Evolutionary conservation across 148 eudicot genomes (phyloP).

Genomic region (Gaultheria prostrata): DNA sequence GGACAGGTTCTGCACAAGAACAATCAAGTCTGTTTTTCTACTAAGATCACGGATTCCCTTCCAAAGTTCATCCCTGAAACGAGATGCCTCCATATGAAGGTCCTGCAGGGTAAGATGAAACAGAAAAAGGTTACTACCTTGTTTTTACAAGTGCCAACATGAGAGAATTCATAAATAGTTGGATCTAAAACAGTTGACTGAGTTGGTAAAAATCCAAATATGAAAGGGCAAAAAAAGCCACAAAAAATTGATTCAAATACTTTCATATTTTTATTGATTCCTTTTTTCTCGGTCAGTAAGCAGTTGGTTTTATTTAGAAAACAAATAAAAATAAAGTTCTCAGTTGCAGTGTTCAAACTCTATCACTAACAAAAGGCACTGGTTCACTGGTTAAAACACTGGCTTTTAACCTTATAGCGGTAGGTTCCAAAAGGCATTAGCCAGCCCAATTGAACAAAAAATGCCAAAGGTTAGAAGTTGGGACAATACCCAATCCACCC

Average conservation of each 20-base stretch:
- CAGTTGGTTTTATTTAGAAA: background rate
- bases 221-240: background rate
- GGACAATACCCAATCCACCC: background rate
- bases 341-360: background rate
- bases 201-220: background rate
- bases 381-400: background rate
- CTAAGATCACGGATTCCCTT: slow-evolving; percentile 89
- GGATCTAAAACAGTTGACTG: background rate
- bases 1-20: slow-evolving; percentile 93
- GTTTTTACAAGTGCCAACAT: background rate
- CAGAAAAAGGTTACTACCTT: background rate
- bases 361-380: background rate
- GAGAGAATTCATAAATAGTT: background rate
- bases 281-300: background rate
- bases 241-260: background rate
- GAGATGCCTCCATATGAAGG: slow-evolving; percentile 70
- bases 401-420: background rate
- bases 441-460: background rate
- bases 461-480: background rate
- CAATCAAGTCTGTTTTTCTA: slow-evolving; percentile 75
- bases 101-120: slow-evolving; percentile 49
- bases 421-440: background rate
- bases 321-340: background rate
- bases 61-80: slow-evolving; percentile 88
- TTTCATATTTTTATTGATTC: background rate